Evolutionary conservation across 1,139 yeast species (phyloP), one percentile per base, ranked within the genome.

Genomic region (Spathaspora sp.): DNA sequence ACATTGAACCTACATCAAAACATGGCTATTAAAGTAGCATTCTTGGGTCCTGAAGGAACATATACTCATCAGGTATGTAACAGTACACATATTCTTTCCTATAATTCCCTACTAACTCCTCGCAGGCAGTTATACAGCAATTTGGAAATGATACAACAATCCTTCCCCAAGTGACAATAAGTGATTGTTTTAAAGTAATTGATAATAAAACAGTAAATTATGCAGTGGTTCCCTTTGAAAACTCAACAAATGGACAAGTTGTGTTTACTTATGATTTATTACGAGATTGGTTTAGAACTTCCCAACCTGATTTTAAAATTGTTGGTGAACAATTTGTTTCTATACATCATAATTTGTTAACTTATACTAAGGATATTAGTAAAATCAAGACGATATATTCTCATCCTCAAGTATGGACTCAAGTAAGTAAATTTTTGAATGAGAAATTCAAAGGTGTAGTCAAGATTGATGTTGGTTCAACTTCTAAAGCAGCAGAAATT

Each of bases 341-440:
- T 0, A 88, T 93, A 48, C 86, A 84, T 49, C 98, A 93, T 66
- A 84, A 86, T 60, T 69, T 91, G 44, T 72, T 90, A 45, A 71
- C 84, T 1, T 72, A 76, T 43, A 70, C 79, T 2, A 61, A 61
- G 15, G 71, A 71, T 27, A 56, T 82, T 1, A 58, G 68, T 1
- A 63, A 76, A 15, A 75, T 85, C 45, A 66, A 67, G 13, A 79
- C 76, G 36, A 76, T 93, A 23, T 88, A 88, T 67, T 86, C 97
- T 2, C 99, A 93, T 64, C 98, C 99, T 3, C 99, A 93, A 62
- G 99, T 90, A 0, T 93, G 99, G 99, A 95, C 97, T 3, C 99
- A 93, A 61, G 85, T 89, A 40, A 72, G 78, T 2, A 63, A 70
- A 10, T 85, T 83, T 61, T 60, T 86, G 43, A 58, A 62, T n/a